Conservation (phyloP, 495 filamentous ascomycete species). For the Polyplosphaeria fusca region DNA sequence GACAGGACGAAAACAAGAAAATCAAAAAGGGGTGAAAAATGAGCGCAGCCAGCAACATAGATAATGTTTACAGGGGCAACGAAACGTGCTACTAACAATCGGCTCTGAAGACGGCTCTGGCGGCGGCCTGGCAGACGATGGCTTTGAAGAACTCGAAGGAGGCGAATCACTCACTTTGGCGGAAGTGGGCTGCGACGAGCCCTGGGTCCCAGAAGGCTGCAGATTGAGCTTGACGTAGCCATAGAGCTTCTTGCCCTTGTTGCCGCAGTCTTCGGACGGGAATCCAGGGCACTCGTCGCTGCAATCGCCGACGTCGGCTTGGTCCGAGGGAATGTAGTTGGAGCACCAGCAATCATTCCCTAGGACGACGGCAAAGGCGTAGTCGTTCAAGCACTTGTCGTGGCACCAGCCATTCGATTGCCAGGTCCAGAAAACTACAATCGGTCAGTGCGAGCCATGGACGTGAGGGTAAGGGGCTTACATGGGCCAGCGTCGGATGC, state of each 20-base stretch:
- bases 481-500: constrained; percentile 1
- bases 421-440: constrained; percentile 52
- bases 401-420: constrained; percentile 67
- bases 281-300: constrained; percentile 63
- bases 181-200: constrained; percentile 18
- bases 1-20: constrained; percentile 9
- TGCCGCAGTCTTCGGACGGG: constrained; percentile 62
- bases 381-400: constrained; percentile 51
- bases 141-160: constrained; percentile 3
- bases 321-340: constrained; percentile 58
- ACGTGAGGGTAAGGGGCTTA: constrained; percentile 4
- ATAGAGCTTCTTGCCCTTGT: constrained; percentile 50
- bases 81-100: constrained; percentile 7
- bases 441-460: not conserved
- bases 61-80: not conserved
- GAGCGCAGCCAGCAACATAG: too few species aligned
- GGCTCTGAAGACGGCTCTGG: not conserved
- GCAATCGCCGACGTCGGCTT: constrained; percentile 50
- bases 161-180: constrained; percentile 21
- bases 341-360: constrained; percentile 71
- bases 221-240: constrained; percentile 55
- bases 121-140: constrained; percentile 1
- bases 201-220: constrained; percentile 50
- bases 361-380: constrained; percentile 68
- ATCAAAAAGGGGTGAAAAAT: not conserved